Evolutionary conservation across 352 stramenopile species (phyloP), one percentile per base, ranked within the genome.

Genomic region (Globisporangium polare): DNA sequence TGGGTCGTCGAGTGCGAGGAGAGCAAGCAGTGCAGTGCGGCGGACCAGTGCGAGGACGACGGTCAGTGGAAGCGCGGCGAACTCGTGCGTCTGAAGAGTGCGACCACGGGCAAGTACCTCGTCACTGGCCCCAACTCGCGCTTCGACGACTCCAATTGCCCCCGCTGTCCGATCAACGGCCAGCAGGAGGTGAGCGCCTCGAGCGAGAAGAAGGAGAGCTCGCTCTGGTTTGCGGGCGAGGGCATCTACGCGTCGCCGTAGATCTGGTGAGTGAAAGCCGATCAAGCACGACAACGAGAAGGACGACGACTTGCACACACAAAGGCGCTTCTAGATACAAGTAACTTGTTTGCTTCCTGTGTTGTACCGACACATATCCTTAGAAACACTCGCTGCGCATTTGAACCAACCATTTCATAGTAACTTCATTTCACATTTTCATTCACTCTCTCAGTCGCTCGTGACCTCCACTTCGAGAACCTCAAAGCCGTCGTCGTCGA

Each of bases 401-500:
- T 31, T 20, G 45, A 8, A 43, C 3, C 37, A 43, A 5, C 37
- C 37, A n/a, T 7, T 18, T 43, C 37, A 43, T 43, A 43, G 37
- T 27, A 9, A 33, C 17, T 22, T 20, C 45, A 15, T 17, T 17
- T 35, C 26, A 22, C 13, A 20, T 22, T 35, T 20, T 53, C 13
- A 8, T 22, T 33, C 45, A 13, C 13, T 35, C 20, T 12, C 35
- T 49, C 59, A 52, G 22, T 62, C 33, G 13, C 53, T 39, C 1
- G 58, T 17, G 18, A 60, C 12, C 1, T 89, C 78, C 12, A 90
- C 29, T 13, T 67, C 62, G 17, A 67, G 17, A 9, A 92, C 82
- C 72, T 94, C 85, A 59, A 94, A 94, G 31, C 83, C 83, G 54
- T 93, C 83, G 46, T 92, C 78, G 39, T 92, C 86, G 20, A 94